Base-by-base conservation (phyloP, 495 filamentous ascomycete species). In the Parachaetomium inaequale region DNA sequence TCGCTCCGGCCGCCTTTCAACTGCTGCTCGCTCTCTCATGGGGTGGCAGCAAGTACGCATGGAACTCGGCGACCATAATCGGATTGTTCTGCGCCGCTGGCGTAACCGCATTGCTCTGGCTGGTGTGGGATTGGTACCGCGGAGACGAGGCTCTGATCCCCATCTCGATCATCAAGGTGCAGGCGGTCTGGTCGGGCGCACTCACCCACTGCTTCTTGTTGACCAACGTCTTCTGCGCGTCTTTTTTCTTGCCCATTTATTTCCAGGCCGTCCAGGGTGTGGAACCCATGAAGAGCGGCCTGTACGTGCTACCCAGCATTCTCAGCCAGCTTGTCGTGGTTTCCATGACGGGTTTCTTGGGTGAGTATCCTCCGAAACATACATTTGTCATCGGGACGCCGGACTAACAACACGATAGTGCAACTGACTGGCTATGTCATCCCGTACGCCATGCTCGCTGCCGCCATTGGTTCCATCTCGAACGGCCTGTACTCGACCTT, bases 21-120 rank as follows among this genome's bases (percentile, higher is more conserved):
- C 72, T 92, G 8, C 66, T 94, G 29, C 75, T 94, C 0, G 91
- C 90, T 0, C 74, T 93, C 11, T 87, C 92, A 66, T 93, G 88
- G 88, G 90, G 88, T 38, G 90, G 90, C 0, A 77, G 76, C 3
- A 81, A 75, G 34, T 88, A 90, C 62, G 61, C 74, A 0, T 93
- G 89, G 90, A 70, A 63, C 31, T 79, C 79, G 47, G 79, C 74
- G 29, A 82, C 82, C 21, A 84, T 91, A 66, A 85, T 92, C 55
- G 85, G 79, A 1, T 76, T 92, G 0, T 80, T 93, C 34, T 76
- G 87, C 15, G 67, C 88, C 11, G 85, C 84, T 49, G 83, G 75
- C 5, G 63, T 89, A 4, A 76, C 91, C 71, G 82, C 26, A 46
- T 80, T 50, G 60, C 21, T 65, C n/a, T 96, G 93, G 72, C 66